phyloP scores from a whole-genome alignment of 2,329 filamentous ascomycete genomes.

The Biscogniauxia marginata region DNA sequence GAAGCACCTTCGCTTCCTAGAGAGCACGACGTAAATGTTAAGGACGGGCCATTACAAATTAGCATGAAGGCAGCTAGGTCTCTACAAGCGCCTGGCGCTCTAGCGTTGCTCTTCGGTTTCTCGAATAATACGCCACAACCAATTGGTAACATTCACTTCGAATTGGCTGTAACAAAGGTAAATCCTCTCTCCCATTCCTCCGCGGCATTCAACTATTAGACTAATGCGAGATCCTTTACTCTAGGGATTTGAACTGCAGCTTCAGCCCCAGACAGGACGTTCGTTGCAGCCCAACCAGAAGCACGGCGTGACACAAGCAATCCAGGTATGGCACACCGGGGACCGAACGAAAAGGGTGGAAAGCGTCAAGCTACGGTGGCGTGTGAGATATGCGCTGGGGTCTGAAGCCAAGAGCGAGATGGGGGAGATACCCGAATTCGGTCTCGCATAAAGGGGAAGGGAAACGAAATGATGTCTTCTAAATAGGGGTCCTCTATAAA shows the following conservation, averaged over 20 bases:
- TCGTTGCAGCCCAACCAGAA: constrained; percentile 70
- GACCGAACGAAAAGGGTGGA: constrained; percentile 67
- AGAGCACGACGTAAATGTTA: constrained; percentile 65
- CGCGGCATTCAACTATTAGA: too few relatives aligned
- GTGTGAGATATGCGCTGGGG: constrained; percentile 73
- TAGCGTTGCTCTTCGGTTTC: constrained; percentile 76
- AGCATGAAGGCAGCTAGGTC: constrained; percentile 68
- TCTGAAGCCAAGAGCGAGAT: constrained; percentile 70
- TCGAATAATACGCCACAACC: constrained; percentile 74
- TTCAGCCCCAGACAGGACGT: constrained; percentile 83
- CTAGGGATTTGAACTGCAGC: constrained; percentile 75
- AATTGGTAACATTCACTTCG: constrained; percentile 80
- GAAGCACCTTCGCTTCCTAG: constrained; percentile 52
- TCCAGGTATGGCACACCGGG: constrained; percentile 72
- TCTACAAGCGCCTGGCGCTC: constrained; percentile 50
- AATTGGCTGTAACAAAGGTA: constrained; percentile 92
- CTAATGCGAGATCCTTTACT: too few relatives aligned
- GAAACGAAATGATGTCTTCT: too few relatives aligned
- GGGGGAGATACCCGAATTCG: constrained; percentile 79
- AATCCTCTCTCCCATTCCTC: constrained; percentile 19
- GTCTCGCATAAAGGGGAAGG: constrained; percentile 54
- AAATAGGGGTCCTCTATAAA: too few relatives aligned
- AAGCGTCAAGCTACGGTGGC: constrained; percentile 87
- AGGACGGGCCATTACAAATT: constrained; percentile 68
- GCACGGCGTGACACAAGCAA: constrained; percentile 75